Base-by-base conservation (phyloP, 2,329 filamentous ascomycete species). In the Colletotrichum siamense region DNA sequence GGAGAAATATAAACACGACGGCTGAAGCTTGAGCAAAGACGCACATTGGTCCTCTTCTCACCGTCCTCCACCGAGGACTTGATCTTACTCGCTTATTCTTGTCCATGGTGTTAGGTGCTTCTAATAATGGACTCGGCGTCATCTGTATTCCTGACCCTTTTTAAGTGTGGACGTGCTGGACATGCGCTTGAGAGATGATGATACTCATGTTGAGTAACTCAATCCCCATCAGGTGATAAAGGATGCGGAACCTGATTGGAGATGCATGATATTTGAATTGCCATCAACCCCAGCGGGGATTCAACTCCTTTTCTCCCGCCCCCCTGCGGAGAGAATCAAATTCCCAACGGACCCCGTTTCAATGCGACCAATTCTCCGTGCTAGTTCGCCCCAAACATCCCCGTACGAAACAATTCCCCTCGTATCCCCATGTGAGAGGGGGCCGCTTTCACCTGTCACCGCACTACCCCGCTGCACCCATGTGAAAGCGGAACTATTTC, bases 401-500 rank as follows among this genome's bases (percentile, higher is more conserved):
- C 61, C 61, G n/a, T 32, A 36, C n/a, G 61, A 39, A 39, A 64
- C 61, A 26, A 36, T 64, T 39, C 61, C 61, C 30, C 32, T 64
- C 26, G 22, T 68, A 69, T 61, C 30, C 39, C 24, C 44, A 52
- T 52, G 44, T 52, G 44, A 52, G 44, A 32, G 22, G 12, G 26
- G 12, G 26, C 15, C 34, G 34, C 34, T 36, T 16, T 36, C 34
- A 39, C 26, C 34, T 52, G 36, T 22, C 52, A 61, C 52, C n/a
- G 18, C 24, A 69, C 6, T 26, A 52, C 26, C 62, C 63, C 62
- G 69, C 55, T 24, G 8, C 7, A 24, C 69, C 69, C 15, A 63
- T 72, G 59, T 62, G 18, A 24, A 18, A 44, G 64, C 73, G 73
- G 70, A 68, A 73, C 59, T 69, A 73, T 76, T 52, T 69, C 34